phyloP scores from a whole-genome alignment of 2,329 filamentous ascomycete genomes.

The Blumeria graminis region DNA sequence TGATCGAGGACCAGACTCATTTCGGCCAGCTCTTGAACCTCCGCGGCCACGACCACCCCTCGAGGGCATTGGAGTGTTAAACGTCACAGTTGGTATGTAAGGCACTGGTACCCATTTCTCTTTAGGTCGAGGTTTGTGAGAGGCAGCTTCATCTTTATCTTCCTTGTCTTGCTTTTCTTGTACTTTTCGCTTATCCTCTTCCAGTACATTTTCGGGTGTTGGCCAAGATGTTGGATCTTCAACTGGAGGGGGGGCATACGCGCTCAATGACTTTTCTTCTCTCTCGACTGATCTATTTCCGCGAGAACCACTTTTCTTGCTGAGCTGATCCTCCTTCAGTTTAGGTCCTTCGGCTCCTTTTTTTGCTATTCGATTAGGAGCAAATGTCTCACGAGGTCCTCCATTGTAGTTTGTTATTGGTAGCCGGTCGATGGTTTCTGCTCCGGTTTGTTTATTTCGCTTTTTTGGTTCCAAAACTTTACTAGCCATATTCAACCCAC shows the following conservation, averaged over 20 bases:
- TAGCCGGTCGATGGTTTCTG: conserved; percentile 18
- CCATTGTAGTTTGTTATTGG: conserved; percentile 10
- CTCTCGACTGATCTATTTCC: conserved; percentile 12
- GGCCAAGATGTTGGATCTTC: conserved; percentile 70
- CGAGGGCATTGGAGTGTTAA: conserved; percentile 58
- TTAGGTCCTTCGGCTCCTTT: conserved; percentile 18
- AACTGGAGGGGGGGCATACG: conserved; percentile 34
- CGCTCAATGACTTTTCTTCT: conserved; percentile 14
- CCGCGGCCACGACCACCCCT: conserved; percentile 28
- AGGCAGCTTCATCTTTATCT: conserved; percentile 30
- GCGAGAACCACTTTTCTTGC: conserved; percentile 13
- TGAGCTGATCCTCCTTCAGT: conserved; percentile 11
- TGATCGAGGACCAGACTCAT: conserved; percentile 17
- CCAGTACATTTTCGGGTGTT: conserved; percentile 57
- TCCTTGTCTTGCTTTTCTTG: conserved; percentile 42
- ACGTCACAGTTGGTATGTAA: conserved; percentile 64
- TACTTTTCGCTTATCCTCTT: conserved; percentile 52
- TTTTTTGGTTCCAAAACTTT: conserved; percentile 17
- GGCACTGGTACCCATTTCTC: conserved; percentile 67
- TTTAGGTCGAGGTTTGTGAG: conserved; percentile 37
- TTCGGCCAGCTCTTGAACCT: conserved; percentile 18
- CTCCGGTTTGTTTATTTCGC: conserved; percentile 16
- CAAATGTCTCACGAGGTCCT: conserved; percentile 5
- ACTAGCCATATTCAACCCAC: conserved; percentile 4
- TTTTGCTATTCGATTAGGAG: conserved; percentile 16